Conservation (phyloP, 768 basidiomycete species). For the Pleurotus citrinopileatus region DNA sequence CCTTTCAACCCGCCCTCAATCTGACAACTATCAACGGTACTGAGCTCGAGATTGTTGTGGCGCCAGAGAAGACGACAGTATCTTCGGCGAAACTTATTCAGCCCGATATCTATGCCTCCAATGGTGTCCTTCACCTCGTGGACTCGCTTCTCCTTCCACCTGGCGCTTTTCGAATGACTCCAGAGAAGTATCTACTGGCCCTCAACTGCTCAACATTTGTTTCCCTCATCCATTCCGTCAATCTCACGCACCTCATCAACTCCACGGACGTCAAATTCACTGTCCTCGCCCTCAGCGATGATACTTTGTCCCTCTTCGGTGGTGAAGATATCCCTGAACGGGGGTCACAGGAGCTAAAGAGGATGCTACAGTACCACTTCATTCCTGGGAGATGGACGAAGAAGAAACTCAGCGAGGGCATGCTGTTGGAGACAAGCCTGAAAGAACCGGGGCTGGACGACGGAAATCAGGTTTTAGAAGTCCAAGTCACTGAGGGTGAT, state of each 20-base stretch:
- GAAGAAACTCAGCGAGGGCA: constrained; percentile 66
- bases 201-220: constrained; percentile 92
- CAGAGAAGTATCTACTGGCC: constrained; percentile 92
- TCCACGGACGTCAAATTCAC: constrained; percentile 71
- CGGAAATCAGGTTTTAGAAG: constrained; percentile 65
- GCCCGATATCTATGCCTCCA: constrained; percentile 90
- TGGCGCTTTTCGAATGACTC: constrained; percentile 75
- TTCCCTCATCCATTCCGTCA: constrained; percentile 79
- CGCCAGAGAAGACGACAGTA: constrained; percentile 50
- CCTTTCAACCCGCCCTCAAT: constrained; percentile 48
- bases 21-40: constrained; percentile 68
- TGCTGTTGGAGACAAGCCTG: constrained; percentile 79
- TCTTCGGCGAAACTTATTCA: constrained; percentile 60
- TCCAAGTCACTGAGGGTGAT: constrained; percentile 55
- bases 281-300: constrained; percentile 89
- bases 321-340: constrained; percentile 55
- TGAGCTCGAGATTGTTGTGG: constrained; percentile 56
- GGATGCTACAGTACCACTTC: constrained; percentile 85
- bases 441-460: constrained; percentile 67
- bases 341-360: constrained; percentile 69
- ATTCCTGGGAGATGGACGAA: constrained; percentile 76
- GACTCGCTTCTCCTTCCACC: constrained; percentile 79
- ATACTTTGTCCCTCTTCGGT: constrained; percentile 64
- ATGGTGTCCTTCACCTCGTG: constrained; percentile 92
- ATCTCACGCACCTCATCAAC: constrained; percentile 70